A percentile compares a stretch with the other conserved stretches of the same genome.
Evolutionary conservation across 1,284 basidiomycete species (phyloP).

Genomic region (Pseudozyma sp.): DNA sequence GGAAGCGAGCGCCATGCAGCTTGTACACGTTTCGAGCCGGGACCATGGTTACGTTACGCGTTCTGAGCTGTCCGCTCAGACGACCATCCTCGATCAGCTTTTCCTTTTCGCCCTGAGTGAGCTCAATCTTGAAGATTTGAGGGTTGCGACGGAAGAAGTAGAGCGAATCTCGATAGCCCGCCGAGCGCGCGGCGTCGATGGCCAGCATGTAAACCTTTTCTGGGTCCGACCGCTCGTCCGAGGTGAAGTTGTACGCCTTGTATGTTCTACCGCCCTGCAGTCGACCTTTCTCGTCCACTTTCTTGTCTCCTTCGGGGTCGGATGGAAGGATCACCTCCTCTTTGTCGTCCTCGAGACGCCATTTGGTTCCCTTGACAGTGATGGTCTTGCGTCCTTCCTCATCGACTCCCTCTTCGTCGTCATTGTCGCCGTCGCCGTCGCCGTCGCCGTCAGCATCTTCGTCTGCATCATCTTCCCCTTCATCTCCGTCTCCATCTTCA

Average conservation of each 20-base stretch:
- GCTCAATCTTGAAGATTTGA: constrained; percentile 84
- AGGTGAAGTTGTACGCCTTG: constrained; percentile 86
- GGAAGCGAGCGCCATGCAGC: constrained; percentile 88
- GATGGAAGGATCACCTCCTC: constrained; percentile 87
- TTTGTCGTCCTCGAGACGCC: constrained; percentile 82
- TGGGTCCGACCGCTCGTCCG: constrained; percentile 81
- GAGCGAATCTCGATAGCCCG: constrained; percentile 93
- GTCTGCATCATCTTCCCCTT: constrained; percentile 20
- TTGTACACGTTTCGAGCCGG: constrained; percentile 93
- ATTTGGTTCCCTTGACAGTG: constrained; percentile 80
- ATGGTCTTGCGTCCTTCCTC: constrained; percentile 73
- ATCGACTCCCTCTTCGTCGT: constrained; percentile 37
- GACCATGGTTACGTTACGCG: constrained; percentile 91
- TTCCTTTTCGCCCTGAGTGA: constrained; percentile 78
- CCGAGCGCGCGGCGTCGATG: constrained; percentile 94
- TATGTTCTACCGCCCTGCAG: constrained; percentile 87
- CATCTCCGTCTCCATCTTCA: constrained; percentile 13
- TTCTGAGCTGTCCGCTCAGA: constrained; percentile 86
- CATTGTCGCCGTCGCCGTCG: constrained; percentile 23
- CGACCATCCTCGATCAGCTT: constrained; percentile 87
- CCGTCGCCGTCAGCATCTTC: constrained; percentile 21
- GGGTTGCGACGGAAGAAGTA: constrained; percentile 95
- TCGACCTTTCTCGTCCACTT: constrained; percentile 86
- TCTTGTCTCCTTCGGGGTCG: constrained; percentile 87
- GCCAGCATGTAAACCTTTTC: constrained; percentile 91